phyloP scores from a whole-genome alignment of 2,329 filamentous ascomycete species.

The Cercospora zeae-maydis region DNA sequence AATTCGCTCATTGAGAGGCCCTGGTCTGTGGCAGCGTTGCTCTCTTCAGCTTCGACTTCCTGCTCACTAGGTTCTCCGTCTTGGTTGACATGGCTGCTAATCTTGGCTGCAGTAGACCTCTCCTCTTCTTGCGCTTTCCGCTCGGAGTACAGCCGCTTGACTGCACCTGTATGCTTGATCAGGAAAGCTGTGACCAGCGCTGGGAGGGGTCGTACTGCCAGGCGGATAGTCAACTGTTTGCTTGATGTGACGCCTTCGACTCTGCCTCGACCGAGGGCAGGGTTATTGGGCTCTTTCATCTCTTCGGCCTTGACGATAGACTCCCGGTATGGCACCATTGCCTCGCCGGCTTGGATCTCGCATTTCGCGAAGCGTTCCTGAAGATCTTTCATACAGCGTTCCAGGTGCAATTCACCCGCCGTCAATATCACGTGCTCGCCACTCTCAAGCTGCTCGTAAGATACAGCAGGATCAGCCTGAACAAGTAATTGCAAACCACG shows the following conservation, averaged over 20 bases:
- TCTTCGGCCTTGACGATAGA: constrained; percentile 80
- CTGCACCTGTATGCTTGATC: constrained; percentile 68
- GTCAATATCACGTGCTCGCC: constrained; percentile 95
- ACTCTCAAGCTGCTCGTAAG: constrained; percentile 88
- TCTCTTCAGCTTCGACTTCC: constrained; percentile 47
- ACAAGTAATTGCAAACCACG: constrained; percentile 79
- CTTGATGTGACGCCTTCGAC: constrained; percentile 74
- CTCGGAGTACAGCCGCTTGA: constrained; percentile 76
- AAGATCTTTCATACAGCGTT: constrained; percentile 88
- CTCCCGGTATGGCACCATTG: constrained; percentile 94
- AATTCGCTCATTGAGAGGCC: constrained; percentile 72
- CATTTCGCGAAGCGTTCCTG: constrained; percentile 89
- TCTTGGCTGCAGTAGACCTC: constrained; percentile 37
- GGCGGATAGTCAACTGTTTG: constrained; percentile 74
- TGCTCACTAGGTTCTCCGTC: constrained; percentile 36
- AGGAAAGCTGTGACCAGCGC: constrained; percentile 78
- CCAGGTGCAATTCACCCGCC: constrained; percentile 89
- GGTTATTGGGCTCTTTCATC: constrained; percentile 84
- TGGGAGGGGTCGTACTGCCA: constrained; percentile 77
- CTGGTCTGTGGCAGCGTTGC: constrained; percentile 53
- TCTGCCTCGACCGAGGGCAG: constrained; percentile 79
- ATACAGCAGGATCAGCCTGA: constrained; percentile 90
- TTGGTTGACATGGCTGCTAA: constrained; percentile 29
- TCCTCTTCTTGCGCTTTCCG: constrained; percentile 52
- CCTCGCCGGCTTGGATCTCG: constrained; percentile 88